Base-by-base conservation (phyloP, 164 flowering plant genomes). In the Liquidambar formosana region DNA sequence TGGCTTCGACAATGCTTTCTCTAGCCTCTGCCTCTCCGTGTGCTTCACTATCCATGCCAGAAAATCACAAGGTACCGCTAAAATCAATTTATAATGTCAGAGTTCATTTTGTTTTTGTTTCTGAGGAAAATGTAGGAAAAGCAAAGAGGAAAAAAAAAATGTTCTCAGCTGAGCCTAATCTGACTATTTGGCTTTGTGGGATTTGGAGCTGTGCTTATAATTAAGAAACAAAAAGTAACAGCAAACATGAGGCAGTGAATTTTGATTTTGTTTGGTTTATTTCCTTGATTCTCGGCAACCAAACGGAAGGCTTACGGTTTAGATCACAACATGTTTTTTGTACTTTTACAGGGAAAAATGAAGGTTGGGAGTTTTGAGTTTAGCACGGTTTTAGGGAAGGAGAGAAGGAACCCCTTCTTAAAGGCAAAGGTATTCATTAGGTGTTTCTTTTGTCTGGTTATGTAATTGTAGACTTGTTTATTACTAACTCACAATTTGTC, bases 1-100 rank as follows among this genome's bases (percentile, higher is more conserved):
- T 84, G 89, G 87, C 89, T 65, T 86, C 88, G 10, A 43, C 85
- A 43, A 64, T 85, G 77, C 78, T 85, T 27, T 74, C 89, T 67
- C 49, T 85, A 22, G 81, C 77, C 43, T 76, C 79, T 12, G 75
- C 66, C 14, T 57, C 86, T 67, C 70, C 82, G 1, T 72, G 80
- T 45, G 67, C 78, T 68, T 71, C 74, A 22, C 33, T 68, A 1
- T 60, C 77, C 0, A 28, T 64, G 57, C 71, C 18, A 3, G 73
- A 75, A 16, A 70, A 16, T 60, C 72, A 26, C 77, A 80, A 79
- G 86, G 88, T 82, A 64, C 19, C 8, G 3, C 1, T 66, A 4
- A 2, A 2, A 2, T 6, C 41, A 33, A 2, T 33, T 33, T 33
- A 2, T 33, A 33, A 2, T 33, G 6, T 33, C 12, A 16, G 18